A percentile compares a stretch with the other conserved stretches of the same genome.
Conservation (phyloP, 2,329 filamentous ascomycete genomes). For the Diaporthe citrichinensis region DNA sequence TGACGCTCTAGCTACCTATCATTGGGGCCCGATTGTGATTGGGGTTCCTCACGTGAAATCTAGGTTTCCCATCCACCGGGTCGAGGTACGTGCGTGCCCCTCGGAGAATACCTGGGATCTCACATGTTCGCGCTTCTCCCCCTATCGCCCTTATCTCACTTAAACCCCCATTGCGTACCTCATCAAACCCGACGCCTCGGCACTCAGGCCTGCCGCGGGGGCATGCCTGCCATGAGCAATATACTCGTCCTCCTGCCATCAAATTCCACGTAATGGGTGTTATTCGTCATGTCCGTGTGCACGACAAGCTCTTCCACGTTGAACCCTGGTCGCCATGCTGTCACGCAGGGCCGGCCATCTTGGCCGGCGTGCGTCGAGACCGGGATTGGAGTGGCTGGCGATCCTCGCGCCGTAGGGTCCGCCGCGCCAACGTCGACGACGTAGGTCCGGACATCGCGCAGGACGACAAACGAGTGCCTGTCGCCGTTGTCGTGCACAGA, state of each 20-base stretch:
- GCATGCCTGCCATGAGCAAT: not conserved
- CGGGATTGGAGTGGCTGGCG: not conserved
- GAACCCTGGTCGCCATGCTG: not conserved
- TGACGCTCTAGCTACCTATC: not conserved
- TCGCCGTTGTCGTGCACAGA: too few species aligned
- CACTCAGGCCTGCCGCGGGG: not conserved
- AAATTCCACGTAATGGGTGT: not conserved
- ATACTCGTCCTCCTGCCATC: conserved; percentile 7
- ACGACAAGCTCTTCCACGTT: not conserved
- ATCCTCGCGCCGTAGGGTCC: not conserved
- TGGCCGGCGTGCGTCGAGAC: not conserved
- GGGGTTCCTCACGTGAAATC: not conserved
- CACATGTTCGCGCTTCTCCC: not conserved
- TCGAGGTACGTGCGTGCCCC: not conserved
- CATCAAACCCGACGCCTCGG: not conserved
- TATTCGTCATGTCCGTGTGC: not conserved
- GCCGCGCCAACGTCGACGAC: not conserved
- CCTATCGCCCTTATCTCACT: not conserved
- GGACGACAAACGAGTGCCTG: not conserved
- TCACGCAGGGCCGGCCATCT: not conserved
- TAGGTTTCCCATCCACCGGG: not conserved
- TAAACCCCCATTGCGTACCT: not conserved
- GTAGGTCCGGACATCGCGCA: not conserved
- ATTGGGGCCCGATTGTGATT: not conserved
- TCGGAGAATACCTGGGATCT: not conserved